These are phyloP conservation scores for Nakazawaea siamensis DNA, from an alignment of 805 yeast genomes.

Conservation along the genomic window DNA sequence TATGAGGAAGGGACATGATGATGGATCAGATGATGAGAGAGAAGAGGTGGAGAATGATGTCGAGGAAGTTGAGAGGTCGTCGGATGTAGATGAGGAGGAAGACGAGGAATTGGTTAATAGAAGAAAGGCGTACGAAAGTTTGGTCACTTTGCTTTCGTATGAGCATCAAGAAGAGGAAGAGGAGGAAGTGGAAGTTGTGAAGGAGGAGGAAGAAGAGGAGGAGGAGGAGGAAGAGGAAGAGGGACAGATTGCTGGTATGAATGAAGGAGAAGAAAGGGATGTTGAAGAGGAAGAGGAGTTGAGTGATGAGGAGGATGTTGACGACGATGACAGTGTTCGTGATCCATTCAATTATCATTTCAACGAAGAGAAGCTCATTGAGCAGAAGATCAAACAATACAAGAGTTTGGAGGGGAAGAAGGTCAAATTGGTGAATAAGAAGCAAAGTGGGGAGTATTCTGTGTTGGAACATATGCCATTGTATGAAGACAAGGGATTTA, in stretches of 20 bases:
- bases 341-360: constrained; percentile 83
- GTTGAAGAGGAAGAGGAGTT: constrained; percentile 15
- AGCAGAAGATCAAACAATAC: constrained; percentile 19
- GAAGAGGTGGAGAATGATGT: constrained; percentile 14
- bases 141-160: constrained; percentile 49
- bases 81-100: constrained; percentile 13
- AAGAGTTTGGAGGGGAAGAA: constrained; percentile 13
- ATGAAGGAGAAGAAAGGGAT: constrained; percentile 13
- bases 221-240: constrained; percentile 20
- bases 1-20: constrained; percentile 27
- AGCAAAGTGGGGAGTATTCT: constrained; percentile 7
- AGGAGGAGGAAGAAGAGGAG: constrained; percentile 13
- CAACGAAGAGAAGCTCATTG: constrained; percentile 37
- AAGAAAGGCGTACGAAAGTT: constrained; percentile 55
- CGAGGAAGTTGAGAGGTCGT: constrained; percentile 12
- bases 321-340: constrained; percentile 12
- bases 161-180: constrained; percentile 25
- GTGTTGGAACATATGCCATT: constrained; percentile 5
- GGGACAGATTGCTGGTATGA: constrained; percentile 20
- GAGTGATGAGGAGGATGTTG: constrained; percentile 20
- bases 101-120: constrained; percentile 17
- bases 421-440: constrained; percentile 9
- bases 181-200: constrained; percentile 11
- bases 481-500: constrained; percentile 9
- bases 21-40: constrained; percentile 11